Percentiles rank a stretch among this genome's conserved stretches.
These are phyloP conservation scores for Trapa incisa DNA, from an alignment of 345 rosid genomes.

Conservation along the genomic window DNA sequence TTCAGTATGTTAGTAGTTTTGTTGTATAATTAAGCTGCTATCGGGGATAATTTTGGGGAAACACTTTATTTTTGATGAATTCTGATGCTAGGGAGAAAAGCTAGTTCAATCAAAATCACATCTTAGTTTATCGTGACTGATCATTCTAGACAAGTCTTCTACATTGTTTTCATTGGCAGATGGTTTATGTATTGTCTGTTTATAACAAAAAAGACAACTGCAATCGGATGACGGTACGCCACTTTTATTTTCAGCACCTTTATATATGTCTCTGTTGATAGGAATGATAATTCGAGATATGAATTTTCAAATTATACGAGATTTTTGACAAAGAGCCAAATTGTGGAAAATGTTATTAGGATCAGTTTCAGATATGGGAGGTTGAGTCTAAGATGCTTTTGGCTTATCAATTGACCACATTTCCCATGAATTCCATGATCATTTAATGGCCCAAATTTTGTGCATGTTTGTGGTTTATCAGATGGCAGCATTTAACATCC, in stretches of 20 bases:
- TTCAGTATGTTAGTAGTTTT: background rate
- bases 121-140: background rate
- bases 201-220: conserved; percentile 90
- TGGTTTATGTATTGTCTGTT: conserved; percentile 83
- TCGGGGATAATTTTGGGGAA: background rate
- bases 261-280: background rate
- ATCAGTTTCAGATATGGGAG: background rate
- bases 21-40: background rate
- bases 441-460: background rate
- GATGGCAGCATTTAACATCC: conserved; percentile 99
- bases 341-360: background rate
- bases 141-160: background rate
- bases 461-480: conserved; percentile 14
- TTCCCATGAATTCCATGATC: background rate
- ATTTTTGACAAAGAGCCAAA: background rate
- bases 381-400: background rate
- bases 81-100: background rate
- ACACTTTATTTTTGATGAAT: too few relatives aligned
- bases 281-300: too few relatives aligned
- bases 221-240: conserved; percentile 70
- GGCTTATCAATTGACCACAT: background rate
- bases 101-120: background rate
- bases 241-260: conserved; percentile 12
- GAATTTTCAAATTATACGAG: too few relatives aligned
- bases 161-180: conserved; percentile 36